A percentile compares a stretch with the other conserved stretches of the same genome.
These are phyloP conservation scores for Eustoma russellianum DNA, from an alignment of 257 asterid species.

Conservation along the genomic window DNA sequence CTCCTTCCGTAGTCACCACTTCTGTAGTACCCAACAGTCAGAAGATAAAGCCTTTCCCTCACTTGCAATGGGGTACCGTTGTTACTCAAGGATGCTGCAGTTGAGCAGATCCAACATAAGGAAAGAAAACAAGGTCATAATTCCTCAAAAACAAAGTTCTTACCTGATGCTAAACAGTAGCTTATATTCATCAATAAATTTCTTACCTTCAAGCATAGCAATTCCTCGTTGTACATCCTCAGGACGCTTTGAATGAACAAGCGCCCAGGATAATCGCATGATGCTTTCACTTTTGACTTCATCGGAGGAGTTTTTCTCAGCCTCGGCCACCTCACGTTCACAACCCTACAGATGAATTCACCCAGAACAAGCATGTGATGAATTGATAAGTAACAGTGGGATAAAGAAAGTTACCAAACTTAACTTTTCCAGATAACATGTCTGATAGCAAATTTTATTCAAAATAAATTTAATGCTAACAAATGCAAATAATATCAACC, in stretches of 20 bases:
- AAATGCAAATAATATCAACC: too few relatives aligned
- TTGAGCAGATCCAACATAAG: conserved; percentile 6
- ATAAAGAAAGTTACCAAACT: not conserved
- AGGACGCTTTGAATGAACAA: conserved; percentile 77
- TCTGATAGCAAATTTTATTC: too few relatives aligned
- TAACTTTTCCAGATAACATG: not conserved
- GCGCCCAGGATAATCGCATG: conserved; percentile 97
- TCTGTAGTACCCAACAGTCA: conserved; percentile 78
- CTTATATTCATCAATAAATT: not conserved
- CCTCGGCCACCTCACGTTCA: conserved; percentile 87
- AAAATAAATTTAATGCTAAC: too few relatives aligned
- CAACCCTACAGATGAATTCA: conserved; percentile 53
- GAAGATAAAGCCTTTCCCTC: conserved; percentile 72
- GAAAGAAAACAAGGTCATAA: too few relatives aligned
- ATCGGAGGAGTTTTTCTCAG: conserved; percentile 66
- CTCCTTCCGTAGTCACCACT: conserved; percentile 71
- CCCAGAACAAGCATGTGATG: not conserved
- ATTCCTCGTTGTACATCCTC: conserved; percentile 88
- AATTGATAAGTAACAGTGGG: not conserved
- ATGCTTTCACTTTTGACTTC: conserved; percentile 64
- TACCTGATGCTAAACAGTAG: not conserved
- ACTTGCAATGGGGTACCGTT: conserved; percentile 36
- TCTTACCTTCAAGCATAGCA: conserved; percentile 91
- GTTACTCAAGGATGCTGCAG: conserved; percentile 65
- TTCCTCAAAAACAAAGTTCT: not conserved